Evolutionary conservation across 768 basidiomycete species (phyloP).

Genomic region (Leccinum ochraceum): DNA sequence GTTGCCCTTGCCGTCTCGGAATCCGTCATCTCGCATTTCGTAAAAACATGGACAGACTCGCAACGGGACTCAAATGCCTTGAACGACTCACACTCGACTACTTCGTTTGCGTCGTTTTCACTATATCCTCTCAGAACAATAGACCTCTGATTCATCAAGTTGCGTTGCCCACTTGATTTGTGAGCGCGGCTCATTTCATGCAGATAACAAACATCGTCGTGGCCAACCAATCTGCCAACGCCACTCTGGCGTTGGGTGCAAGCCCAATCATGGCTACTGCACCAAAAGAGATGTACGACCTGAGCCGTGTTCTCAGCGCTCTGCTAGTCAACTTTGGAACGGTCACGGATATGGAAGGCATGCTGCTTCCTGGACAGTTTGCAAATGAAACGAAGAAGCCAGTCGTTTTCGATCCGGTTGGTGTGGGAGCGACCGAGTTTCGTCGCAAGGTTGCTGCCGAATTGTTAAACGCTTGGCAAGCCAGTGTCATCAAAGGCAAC

Average conservation of each 20-base stretch:
- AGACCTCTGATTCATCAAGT: constrained; percentile 86
- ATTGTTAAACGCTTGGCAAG: constrained; percentile 76
- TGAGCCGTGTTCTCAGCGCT: constrained; percentile 62
- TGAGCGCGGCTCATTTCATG: background rate
- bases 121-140: constrained; percentile 16
- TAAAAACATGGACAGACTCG: too few species aligned
- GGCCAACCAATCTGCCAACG: constrained; percentile 86
- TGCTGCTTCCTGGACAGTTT: constrained; percentile 69
- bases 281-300: constrained; percentile 78
- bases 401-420: constrained; percentile 90
- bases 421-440: constrained; percentile 75
- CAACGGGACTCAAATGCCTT: too few species aligned
- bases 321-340: constrained; percentile 91
- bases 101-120: too few species aligned
- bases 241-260: constrained; percentile 82
- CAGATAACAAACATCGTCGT: constrained; percentile 92
- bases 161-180: background rate
- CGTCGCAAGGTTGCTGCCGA: constrained; percentile 51
- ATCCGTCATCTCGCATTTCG: too few species aligned
- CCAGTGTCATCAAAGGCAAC: constrained; percentile 93
- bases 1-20: too few species aligned
- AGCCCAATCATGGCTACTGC: constrained; percentile 95
- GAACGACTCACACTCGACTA: too few species aligned
- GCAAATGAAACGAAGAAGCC: constrained; percentile 75
- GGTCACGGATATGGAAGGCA: constrained; percentile 65